Evolutionary conservation across 805 yeast species (phyloP).

Genomic region (Metschnikowia bowlesiae): DNA sequence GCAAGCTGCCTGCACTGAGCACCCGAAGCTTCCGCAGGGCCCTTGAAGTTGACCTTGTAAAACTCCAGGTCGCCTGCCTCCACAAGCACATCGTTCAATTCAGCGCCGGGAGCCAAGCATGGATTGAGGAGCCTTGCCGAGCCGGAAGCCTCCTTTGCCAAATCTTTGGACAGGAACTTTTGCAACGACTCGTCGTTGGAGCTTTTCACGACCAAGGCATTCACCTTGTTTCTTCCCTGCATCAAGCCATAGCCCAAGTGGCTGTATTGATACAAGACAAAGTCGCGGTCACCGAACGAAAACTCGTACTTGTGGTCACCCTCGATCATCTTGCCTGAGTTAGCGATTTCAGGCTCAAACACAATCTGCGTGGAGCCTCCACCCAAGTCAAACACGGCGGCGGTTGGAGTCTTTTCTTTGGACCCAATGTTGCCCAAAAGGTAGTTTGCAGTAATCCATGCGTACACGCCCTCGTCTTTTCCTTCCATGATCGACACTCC

Average conservation of each 20-base stretch:
- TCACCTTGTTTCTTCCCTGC: conserved; percentile 86
- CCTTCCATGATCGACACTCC: conserved; percentile 96
- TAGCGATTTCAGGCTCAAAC: conserved; percentile 79
- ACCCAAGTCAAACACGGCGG: conserved; percentile 96
- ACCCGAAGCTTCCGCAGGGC: conserved; percentile 59
- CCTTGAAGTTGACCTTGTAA: conserved; percentile 58
- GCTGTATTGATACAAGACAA: conserved; percentile 84
- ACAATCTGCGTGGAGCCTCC: conserved; percentile 99
- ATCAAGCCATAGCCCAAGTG: conserved; percentile 95
- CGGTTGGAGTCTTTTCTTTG: conserved; percentile 74
- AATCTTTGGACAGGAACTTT: conserved; percentile 25
- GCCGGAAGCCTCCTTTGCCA: conserved; percentile 37
- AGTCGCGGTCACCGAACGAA: conserved; percentile 75
- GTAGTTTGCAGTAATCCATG: conserved; percentile 97
- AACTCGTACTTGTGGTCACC: conserved; percentile 87
- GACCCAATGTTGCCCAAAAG: conserved; percentile 89
- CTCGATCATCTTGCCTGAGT: conserved; percentile 60
- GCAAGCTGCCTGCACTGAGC: conserved; percentile 85
- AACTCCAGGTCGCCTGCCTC: conserved; percentile 41
- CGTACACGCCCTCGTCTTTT: conserved; percentile 94
- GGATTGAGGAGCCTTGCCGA: conserved; percentile 61
- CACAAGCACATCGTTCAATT: conserved; percentile 58
- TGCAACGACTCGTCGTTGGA: conserved; percentile 30
- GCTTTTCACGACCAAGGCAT: conserved; percentile 55
- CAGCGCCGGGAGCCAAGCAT: conserved; percentile 78